Conservation (phyloP, 306 rosid genomes). For the Glycine soja region DNA sequence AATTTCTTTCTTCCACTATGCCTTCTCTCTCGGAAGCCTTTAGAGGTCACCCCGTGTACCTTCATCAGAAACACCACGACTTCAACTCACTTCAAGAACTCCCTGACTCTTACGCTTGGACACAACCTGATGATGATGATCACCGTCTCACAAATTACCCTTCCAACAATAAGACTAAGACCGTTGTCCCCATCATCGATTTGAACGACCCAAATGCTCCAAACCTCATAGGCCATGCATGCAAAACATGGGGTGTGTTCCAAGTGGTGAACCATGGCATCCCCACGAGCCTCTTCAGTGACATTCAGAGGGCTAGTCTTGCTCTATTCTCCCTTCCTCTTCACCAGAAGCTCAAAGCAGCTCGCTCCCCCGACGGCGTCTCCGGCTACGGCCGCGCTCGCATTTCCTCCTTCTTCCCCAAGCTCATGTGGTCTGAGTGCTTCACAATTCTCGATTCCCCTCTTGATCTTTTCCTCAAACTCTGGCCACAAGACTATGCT, state of each 20-base stretch:
- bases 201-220: conserved; percentile 61
- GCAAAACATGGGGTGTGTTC: conserved; percentile 78
- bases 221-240: conserved; percentile 64
- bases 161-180: not conserved
- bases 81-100: conserved; percentile 60
- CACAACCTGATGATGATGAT: not conserved
- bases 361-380: conserved; percentile 70
- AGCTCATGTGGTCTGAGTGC: conserved; percentile 93
- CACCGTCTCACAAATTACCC: conserved; percentile 1
- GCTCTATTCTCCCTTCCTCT: conserved; percentile 66
- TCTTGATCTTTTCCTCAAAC: conserved; percentile 68
- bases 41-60: conserved; percentile 60
- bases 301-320: conserved; percentile 50
- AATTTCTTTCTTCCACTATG: conserved; percentile 45
- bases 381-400: conserved; percentile 79
- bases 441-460: conserved; percentile 80
- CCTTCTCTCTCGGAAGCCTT: conserved; percentile 70
- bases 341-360: conserved; percentile 68
- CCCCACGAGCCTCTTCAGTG: conserved; percentile 51
- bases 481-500: conserved; percentile 75
- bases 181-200: conserved; percentile 60
- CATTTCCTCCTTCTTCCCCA: conserved; percentile 79
- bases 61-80: conserved; percentile 61
- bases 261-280: conserved; percentile 74
- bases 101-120: conserved; percentile 81